Conservation (phyloP, 305 asterid genomes). For the Solanum hybrid region DNA sequence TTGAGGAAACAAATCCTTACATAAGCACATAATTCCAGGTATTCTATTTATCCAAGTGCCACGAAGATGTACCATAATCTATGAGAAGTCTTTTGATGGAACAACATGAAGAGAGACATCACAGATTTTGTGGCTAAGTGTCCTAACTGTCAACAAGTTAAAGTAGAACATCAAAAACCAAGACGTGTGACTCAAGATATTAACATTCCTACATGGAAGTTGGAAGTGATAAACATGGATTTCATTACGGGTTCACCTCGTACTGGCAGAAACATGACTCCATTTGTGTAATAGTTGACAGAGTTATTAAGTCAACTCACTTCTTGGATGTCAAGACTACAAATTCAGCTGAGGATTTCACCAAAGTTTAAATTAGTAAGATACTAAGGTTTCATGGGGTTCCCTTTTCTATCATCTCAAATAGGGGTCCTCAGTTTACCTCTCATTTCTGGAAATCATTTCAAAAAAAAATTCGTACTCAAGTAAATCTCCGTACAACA, state of each 20-base stretch:
- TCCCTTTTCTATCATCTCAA: background rate
- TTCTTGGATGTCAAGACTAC: background rate
- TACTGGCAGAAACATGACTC: background rate
- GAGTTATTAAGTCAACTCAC: background rate
- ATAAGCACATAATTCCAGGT: background rate
- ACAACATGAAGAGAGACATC: background rate
- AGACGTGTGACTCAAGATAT: background rate
- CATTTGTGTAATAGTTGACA: background rate
- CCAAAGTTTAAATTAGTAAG: background rate
- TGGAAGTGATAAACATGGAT: background rate
- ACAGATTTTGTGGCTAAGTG: background rate
- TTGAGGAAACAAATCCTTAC: background rate
- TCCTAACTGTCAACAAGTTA: background rate
- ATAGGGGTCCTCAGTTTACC: background rate
- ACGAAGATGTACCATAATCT: background rate
- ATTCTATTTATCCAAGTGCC: background rate
- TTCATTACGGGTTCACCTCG: background rate
- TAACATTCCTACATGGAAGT: background rate
- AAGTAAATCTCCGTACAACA: background rate
- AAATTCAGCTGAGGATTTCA: background rate
- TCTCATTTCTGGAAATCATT: background rate
- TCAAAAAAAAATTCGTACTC: background rate
- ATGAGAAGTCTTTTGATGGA: background rate
- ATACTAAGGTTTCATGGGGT: background rate
- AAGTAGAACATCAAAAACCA: background rate